phyloP scores from a whole-genome alignment of 2,329 filamentous ascomycete species.

The Claviceps capensis region DNA sequence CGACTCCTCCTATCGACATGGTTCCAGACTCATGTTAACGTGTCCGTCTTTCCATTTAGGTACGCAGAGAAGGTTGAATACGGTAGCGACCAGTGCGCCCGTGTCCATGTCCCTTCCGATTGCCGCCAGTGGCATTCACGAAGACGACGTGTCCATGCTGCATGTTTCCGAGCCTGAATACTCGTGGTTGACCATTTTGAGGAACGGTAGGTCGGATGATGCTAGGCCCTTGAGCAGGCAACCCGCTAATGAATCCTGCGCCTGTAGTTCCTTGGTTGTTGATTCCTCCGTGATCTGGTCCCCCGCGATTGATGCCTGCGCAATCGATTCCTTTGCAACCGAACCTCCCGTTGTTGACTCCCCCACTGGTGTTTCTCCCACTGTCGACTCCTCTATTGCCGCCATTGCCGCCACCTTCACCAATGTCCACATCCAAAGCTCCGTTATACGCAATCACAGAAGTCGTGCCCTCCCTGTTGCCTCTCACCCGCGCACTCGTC shows the following conservation, averaged over 20 bases:
- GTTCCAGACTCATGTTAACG: no score
- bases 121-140: neutral
- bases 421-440: slow-evolving; percentile 3
- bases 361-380: neutral
- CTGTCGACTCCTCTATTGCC: neutral
- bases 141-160: neutral
- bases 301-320: neutral
- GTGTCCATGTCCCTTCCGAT: neutral
- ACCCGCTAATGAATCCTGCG: no score
- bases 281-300: neutral
- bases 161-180: neutral
- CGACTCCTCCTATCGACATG: no score
- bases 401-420: slow-evolving; percentile 4
- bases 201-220: no score
- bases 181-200: neutral
- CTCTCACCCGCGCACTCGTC: slow-evolving; percentile 29
- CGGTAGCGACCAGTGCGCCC: neutral
- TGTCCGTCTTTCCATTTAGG: no score
- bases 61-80: no score
- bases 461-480: slow-evolving; percentile 32
- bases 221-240: no score
- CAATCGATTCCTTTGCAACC: neutral
- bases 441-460: slow-evolving; percentile 45
- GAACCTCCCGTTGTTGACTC: neutral
- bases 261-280: neutral